Evolutionary conservation across 176 grass and related monocot genomes (phyloP).

Genomic region (Ensete ventricosum): DNA sequence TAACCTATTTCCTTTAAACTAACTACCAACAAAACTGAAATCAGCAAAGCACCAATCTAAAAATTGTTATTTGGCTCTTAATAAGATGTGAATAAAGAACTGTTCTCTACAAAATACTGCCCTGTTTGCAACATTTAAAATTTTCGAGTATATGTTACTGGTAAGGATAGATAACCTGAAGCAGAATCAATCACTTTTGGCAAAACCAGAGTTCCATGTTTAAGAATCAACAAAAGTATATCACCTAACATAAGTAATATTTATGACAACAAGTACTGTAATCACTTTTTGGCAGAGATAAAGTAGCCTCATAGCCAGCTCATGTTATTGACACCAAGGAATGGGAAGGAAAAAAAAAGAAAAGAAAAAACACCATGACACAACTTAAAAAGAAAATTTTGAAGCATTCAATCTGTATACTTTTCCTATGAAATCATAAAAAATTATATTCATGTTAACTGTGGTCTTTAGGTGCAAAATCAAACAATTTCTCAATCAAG

Average conservation of each 20-base stretch:
- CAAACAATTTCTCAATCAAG: conserved; percentile 38
- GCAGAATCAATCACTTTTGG: too few species aligned
- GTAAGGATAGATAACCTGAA: too few species aligned
- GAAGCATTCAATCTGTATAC: conserved; percentile 56
- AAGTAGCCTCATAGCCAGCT: not conserved
- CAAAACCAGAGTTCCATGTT: not conserved
- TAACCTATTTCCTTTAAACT: not conserved
- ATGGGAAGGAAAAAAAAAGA: conserved; percentile 24
- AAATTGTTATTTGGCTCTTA: too few species aligned
- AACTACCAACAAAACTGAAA: not conserved
- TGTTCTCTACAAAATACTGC: too few species aligned
- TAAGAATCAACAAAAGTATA: not conserved
- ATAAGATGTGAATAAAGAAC: too few species aligned
- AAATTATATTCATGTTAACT: conserved; percentile 69
- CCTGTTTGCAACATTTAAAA: too few species aligned
- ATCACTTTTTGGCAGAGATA: not conserved
- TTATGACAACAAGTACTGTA: too few species aligned
- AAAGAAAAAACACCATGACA: conserved; percentile 49
- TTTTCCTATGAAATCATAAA: conserved; percentile 47
- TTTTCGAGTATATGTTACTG: too few species aligned
- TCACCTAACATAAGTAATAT: not conserved
- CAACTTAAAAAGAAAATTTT: conserved; percentile 25
- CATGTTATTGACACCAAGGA: conserved; percentile 28
- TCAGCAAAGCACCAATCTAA: not conserved
- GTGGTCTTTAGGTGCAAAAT: conserved; percentile 42